Evolutionary conservation across 1,139 yeast species (phyloP).

Genomic region (Kazachstania sp.): DNA sequence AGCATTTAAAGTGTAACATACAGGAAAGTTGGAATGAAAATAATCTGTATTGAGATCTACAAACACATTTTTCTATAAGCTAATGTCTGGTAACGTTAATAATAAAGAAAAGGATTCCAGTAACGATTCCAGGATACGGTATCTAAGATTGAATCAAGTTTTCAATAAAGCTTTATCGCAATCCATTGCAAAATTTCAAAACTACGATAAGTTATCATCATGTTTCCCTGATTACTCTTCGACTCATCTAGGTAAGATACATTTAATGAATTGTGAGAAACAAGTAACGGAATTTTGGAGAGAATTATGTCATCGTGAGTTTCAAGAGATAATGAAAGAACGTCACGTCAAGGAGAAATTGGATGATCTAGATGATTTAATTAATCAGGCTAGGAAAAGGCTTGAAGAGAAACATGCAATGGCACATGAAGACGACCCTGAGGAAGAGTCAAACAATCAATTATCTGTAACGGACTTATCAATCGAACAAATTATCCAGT

Average conservation of each 20-base stretch:
- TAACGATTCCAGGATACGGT: conserved; percentile 34
- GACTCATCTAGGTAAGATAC: conserved; percentile 42
- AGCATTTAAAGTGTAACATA: too few relatives aligned
- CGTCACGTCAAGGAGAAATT: conserved; percentile 50
- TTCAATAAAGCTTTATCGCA: conserved; percentile 61
- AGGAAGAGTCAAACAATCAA: conserved; percentile 3
- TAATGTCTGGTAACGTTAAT: neutral
- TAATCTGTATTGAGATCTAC: too few relatives aligned
- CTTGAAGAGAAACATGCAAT: conserved; percentile 12
- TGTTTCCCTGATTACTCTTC: conserved; percentile 60
- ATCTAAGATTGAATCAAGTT: conserved; percentile 46
- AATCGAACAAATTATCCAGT: conserved; percentile 31
- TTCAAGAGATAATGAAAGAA: conserved; percentile 57
- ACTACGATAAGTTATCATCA: conserved; percentile 49
- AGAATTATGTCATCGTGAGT: conserved; percentile 50
- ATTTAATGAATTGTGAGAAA: conserved; percentile 48
- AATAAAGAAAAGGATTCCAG: neutral
- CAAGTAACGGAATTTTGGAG: conserved; percentile 61
- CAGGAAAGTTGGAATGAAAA: too few relatives aligned
- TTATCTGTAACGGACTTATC: conserved; percentile 30
- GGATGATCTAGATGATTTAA: conserved; percentile 57
- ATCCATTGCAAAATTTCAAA: conserved; percentile 49
- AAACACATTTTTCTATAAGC: neutral
- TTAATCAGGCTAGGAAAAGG: conserved; percentile 43
- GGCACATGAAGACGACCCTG: conserved; percentile 35